Evolutionary conservation across 768 basidiomycete genomes (phyloP).

Genomic region (Suillus subalutaceus): DNA sequence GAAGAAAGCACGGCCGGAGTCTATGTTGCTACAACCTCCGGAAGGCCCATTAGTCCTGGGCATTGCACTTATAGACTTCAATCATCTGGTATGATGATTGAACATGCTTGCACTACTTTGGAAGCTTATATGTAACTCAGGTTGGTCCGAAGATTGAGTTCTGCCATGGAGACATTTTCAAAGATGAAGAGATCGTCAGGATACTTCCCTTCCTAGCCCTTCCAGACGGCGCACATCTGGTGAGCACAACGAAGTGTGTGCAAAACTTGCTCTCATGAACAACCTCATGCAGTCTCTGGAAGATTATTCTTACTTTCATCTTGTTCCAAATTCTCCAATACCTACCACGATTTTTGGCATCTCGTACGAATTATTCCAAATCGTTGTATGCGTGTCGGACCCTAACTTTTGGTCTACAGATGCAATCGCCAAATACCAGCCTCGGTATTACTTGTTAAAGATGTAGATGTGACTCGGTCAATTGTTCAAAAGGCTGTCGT

Average conservation of each 20-base stretch:
- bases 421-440: conserved; percentile 95
- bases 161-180: conserved; percentile 73
- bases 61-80: conserved; percentile 92
- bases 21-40: conserved; percentile 64
- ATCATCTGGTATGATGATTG: conserved; percentile 73
- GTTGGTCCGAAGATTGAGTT: conserved; percentile 94
- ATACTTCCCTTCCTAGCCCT: conserved; percentile 94
- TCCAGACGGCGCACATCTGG: conserved; percentile 96
- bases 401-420: conserved; percentile 39
- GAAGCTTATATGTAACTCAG: conserved; percentile 40
- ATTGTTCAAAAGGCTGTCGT: conserved; percentile 99
- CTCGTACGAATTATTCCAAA: conserved; percentile 58
- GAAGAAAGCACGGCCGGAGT: conserved; percentile 78
- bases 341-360: conserved; percentile 93
- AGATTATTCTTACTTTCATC: conserved; percentile 97
- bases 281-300: conserved; percentile 44
- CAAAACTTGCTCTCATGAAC: conserved; percentile 12
- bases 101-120: conserved; percentile 13
- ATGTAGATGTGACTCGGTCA: conserved; percentile 87
- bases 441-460: conserved; percentile 73
- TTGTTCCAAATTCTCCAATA: conserved; percentile 71
- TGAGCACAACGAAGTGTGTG: conserved; percentile 31
- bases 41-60: conserved; percentile 71
- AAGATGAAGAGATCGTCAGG: conserved; percentile 83
- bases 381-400: conserved; percentile 4